Conservation (phyloP, 257 asterid genomes). For the Plantago major region DNA sequence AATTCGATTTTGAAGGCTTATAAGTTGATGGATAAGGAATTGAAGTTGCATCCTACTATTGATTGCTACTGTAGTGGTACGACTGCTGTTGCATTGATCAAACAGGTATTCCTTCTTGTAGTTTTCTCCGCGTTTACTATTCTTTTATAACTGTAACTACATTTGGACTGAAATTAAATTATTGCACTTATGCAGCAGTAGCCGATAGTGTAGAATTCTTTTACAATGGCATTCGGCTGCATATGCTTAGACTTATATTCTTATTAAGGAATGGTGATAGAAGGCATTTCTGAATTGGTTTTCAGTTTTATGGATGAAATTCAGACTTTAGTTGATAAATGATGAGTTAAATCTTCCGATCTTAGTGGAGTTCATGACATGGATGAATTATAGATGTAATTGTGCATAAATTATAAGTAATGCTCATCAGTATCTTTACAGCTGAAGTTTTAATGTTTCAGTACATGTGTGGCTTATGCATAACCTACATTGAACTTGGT, state of each 20-base stretch:
- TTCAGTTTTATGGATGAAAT: slow-evolving; percentile 1
- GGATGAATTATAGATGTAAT: no score
- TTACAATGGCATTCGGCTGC: slow-evolving; percentile 1
- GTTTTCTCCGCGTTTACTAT: background rate
- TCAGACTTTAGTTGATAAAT: background rate
- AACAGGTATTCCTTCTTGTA: slow-evolving; percentile 45
- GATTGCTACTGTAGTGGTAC: slow-evolving; percentile 95
- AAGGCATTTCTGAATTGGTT: background rate
- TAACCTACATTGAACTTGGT: no score
- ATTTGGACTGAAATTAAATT: background rate
- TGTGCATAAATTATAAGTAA: no score
- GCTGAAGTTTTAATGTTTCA: no score
- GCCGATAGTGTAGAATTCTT: background rate
- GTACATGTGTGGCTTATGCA: no score
- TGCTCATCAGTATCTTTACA: no score
- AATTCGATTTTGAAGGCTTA: slow-evolving; percentile 74
- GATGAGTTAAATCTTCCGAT: background rate
- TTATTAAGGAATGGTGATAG: background rate
- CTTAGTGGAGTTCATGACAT: background rate
- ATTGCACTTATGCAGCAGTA: slow-evolving; percentile 1
- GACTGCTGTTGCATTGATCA: slow-evolving; percentile 75
- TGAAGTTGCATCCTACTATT: slow-evolving; percentile 72
- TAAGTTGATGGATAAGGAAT: slow-evolving; percentile 88
- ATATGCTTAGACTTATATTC: background rate
- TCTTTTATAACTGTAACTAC: background rate